Evolutionary conservation across 306 rosid genomes (phyloP), one percentile per base, ranked within the genome.

Genomic region (Biancaea sappan): DNA sequence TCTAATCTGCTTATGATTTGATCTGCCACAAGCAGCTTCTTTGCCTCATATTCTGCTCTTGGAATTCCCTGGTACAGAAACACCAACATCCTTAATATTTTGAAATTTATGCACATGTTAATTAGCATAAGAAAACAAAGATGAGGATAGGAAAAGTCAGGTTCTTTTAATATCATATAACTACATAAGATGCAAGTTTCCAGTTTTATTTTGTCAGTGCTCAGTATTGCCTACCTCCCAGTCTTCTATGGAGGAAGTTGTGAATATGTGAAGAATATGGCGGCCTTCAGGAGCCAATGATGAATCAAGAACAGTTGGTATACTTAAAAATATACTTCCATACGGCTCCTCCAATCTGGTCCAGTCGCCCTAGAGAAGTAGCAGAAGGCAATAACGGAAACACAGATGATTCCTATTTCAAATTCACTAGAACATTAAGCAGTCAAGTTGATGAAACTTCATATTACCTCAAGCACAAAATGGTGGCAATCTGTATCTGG

Each of bases 401-500:
- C 4, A 57, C 47, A 79, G 34, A 59, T 75, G 44, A 41, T 56
- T 54, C 44, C 38, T 8, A 62, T 19, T 71, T 69, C 54, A 69
- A 83, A 68, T 50, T 35, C 40, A 76, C 4, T 9, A 44, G 9
- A 51, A 47, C 43, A 73, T 50, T 22, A 60, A 57, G 65, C 78
- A 25, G 62, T 66, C 71, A 72, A 76, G 73, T 54, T 34, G 66
- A 46, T 41, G 52, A 81, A 77, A 69, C 38, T 72, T 62, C 59
- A 31, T 77, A 81, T 43, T 73, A 92, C 99, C 95, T 94, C 99
- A 51, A 94, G 96, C 61, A 94, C 81, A 83, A 94, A 94, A 87
- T 92, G 99, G 81, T 91, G 99, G 80, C 97, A 92, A 77, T 94
- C 97, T 5, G 98, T 90, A 76, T 94, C 97, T 18, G 84, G 86